phyloP scores from a whole-genome alignment of 1,284 basidiomycete species.

The Boletus calvinii region DNA sequence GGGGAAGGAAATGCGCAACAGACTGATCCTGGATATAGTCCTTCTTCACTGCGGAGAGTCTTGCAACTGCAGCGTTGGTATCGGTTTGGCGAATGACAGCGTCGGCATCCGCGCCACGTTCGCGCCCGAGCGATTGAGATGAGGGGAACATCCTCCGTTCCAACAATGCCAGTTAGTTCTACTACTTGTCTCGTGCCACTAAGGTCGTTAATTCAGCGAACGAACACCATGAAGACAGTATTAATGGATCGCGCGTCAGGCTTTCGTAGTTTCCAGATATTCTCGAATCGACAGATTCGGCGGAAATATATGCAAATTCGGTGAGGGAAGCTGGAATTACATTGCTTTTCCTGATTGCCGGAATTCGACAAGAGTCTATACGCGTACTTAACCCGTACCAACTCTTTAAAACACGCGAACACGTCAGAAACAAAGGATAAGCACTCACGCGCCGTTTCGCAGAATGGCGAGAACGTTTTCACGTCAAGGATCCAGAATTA shows the following conservation, averaged over 20 bases:
- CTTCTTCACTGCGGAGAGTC: slow-evolving; percentile 77
- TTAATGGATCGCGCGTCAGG: too few relatives aligned
- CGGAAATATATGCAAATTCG: background rate
- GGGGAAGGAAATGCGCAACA: slow-evolving; percentile 61
- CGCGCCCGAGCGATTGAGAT: slow-evolving; percentile 15
- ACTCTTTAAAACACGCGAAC: background rate
- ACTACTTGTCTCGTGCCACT: too few relatives aligned
- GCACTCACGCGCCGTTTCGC: background rate
- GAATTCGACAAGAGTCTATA: too few relatives aligned
- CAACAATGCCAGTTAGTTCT: too few relatives aligned
- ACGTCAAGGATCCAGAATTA: background rate
- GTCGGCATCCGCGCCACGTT: slow-evolving; percentile 39
- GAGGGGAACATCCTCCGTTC: slow-evolving; percentile 18
- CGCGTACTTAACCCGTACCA: background rate
- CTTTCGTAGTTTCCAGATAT: too few relatives aligned
- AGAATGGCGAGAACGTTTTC: background rate
- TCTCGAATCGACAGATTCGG: too few relatives aligned
- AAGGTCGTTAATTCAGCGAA: too few relatives aligned
- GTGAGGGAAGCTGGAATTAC: too few relatives aligned
- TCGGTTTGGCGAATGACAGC: slow-evolving; percentile 71
- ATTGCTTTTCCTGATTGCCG: too few relatives aligned
- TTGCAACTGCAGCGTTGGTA: slow-evolving; percentile 70
- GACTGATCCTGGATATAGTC: slow-evolving; percentile 78
- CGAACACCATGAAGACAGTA: too few relatives aligned
- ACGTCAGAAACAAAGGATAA: background rate